Evolutionary conservation across 2,329 filamentous ascomycete species (phyloP), one percentile per base, ranked within the genome.

Genomic region (Trichoderma guizhouense): DNA sequence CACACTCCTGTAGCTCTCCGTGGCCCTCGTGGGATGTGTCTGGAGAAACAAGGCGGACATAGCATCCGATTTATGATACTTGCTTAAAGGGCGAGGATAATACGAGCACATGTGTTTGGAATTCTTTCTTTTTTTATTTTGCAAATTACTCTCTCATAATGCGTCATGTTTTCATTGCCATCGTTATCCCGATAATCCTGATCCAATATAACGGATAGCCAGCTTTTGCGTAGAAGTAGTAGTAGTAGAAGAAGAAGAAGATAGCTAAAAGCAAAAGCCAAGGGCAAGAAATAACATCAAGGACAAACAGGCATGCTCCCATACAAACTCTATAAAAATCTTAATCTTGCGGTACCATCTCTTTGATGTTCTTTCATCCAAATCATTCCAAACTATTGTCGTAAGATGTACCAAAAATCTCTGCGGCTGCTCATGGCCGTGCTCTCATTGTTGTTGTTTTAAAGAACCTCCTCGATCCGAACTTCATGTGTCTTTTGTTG

Each of bases 91-190:
- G n/a, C n/a, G 7, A 3, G 8, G 24, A 34, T 26, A 70, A 12
- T 14, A 21, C n/a, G 6, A 39, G n/a, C 24, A 36, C 11, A 3
- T 18, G 26, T 34, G 39, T 9, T 58, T 36, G 64, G 26, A 15
- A 15, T 47, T 24, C 28, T 51, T 51, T 34, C 24, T 57, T 36
- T 61, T 28, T 24, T 26, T 36, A 11, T 32, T 66, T 18, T 58
- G 26, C 58, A 39, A 69, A 75, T 76, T 77, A 75, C 68, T 76
- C 76, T 77, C 76, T 77, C 78, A 75, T 79, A 75, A 78, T 74
- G 79, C 78, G 78, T 79, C 70, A 79, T 73, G 72, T 60, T 73
- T 73, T 79, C 78, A 69, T 79, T 75, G 77, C 75, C 78, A 78
- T 79, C 78, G 75, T 79, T 74, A 79, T 78, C 74, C 77, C 72